These are phyloP conservation scores for Auriculariales sp. DNA, from an alignment of 768 basidiomycete species.

Conservation along the genomic window DNA sequence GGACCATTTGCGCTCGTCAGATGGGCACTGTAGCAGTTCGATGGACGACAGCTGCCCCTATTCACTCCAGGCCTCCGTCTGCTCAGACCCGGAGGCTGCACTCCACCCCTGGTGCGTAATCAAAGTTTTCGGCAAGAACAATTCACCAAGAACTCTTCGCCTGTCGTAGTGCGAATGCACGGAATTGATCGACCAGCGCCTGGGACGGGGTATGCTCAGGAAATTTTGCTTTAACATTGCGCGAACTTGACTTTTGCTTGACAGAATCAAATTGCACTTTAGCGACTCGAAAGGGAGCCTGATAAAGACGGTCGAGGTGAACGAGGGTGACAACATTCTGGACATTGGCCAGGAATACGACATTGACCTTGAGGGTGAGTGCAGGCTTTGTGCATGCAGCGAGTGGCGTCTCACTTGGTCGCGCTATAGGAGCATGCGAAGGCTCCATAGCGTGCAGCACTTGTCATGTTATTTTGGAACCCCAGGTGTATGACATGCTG, in stretches of 20 bases:
- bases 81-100: too few species aligned
- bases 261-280: constrained; percentile 80
- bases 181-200: constrained; percentile 49
- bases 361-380: constrained; percentile 83
- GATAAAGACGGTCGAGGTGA: constrained; percentile 82
- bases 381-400: neutral
- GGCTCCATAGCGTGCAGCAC: constrained; percentile 95
- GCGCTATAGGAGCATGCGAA: constrained; percentile 78
- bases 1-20: too few species aligned
- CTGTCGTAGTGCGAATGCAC: too few species aligned
- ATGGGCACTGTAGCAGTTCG: too few species aligned
- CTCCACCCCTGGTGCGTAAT: too few species aligned
- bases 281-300: constrained; percentile 71
- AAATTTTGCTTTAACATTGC: neutral
- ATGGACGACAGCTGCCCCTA: too few species aligned
- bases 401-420: neutral
- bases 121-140: too few species aligned
- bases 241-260: neutral
- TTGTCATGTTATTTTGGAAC: constrained; percentile 81
- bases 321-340: constrained; percentile 87
- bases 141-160: too few species aligned
- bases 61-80: too few species aligned
- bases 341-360: constrained; percentile 90
- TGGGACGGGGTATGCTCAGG: constrained; percentile 45
- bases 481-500: constrained; percentile 70